Base-by-base conservation (phyloP, 2,329 filamentous ascomycete species). In the Penicillium sp. region DNA sequence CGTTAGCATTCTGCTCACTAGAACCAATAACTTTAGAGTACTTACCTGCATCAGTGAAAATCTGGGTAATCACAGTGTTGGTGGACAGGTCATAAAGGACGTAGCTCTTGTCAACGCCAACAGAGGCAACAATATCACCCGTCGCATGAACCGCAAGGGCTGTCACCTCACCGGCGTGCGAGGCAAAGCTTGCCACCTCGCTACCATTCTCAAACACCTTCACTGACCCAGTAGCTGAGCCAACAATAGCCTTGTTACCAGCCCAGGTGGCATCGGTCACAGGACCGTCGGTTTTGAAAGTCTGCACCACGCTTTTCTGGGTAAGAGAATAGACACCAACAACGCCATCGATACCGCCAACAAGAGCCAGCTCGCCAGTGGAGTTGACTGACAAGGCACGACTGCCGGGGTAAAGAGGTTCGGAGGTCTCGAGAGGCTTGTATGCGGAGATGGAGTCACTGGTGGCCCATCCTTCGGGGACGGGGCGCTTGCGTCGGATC, bases 101-200 rank as follows among this genome's bases (percentile, higher is more conserved):
- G 64, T 95, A 90, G 69, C 87, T 92, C 81, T 95, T 96, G 69
- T 98, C 93, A 1, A 83, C 81, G 42, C 92, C 91, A 29, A 93
- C 87, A 0, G 92, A 95, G 2, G 88, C 92, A 41, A 96, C 69
- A 49, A 98, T 82, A 46, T 87, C 82, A 33, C 87, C 88, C 57
- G 87, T 86, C 1, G 93, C 89, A 68, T 98, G 93, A 6, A 91
- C 66, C 31, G 89, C 83, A 49, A 98, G 71, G 4, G 82, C 86
- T 7, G 85, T 93, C 1, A 84, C 87, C 49, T 88, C 78, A 4
- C 91, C 92, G 20, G 90, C 87, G 69, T 98, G 93, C 45, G 88
- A 84, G n/a, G 79, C 78, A 60, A 95, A 83, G 39, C 82, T 82
- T 3, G 82, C 84, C 37, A 84, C 72, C 69, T 90, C 84, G 31